Evolutionary conservation across 345 rosid genomes (phyloP), one percentile per base, ranked within the genome.

Genomic region (Excoecaria agallocha): DNA sequence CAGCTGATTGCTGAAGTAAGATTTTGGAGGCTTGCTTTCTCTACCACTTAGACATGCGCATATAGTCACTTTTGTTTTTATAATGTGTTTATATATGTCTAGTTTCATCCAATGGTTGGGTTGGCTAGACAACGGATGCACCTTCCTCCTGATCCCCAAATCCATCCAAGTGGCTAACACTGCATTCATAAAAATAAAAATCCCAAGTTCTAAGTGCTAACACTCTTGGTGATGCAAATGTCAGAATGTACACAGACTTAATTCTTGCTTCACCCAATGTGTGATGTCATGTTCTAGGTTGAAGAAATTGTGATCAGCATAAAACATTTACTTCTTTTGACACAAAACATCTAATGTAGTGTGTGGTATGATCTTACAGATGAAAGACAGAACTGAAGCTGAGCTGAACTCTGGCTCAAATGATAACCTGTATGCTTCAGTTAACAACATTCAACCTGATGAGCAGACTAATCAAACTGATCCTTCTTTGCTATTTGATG

Each of bases 1-100:
- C 85, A 78, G 73, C 68, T 87, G 55, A 52, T 69, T 77, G 89
- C 63, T 41, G 76, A 86, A 77, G 82, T 82, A 75, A 81, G 76
- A 76, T 78, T 74, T 75, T 77, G 65, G 64, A 56, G 78, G 87
- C 85, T 46, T 79, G 82, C 66, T 58, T 57, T 81, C 19, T 22
- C 59, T 69, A 17, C 12, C 1, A 51, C 10, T 22, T 52, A 12
- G 20, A 50, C 16, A 5, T 16, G 55, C 7, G 12, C 59, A 55
- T 4, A 5, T 7, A 22, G 13, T 11, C 13, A 60, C 3, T 17
- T 6, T 15, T 25, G 30, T 30, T 1, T 30, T 30, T 30, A 30
- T 30, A 30, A 16, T 68, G n/a, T 2, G 45, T n/a, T 15, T 48
- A 12, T 22, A 74, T 37, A 12, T 46, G 13, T 45, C 41, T 8